Base-by-base conservation (phyloP, 352 stramenopile genomes). In the Phytophthora colocasiae region DNA sequence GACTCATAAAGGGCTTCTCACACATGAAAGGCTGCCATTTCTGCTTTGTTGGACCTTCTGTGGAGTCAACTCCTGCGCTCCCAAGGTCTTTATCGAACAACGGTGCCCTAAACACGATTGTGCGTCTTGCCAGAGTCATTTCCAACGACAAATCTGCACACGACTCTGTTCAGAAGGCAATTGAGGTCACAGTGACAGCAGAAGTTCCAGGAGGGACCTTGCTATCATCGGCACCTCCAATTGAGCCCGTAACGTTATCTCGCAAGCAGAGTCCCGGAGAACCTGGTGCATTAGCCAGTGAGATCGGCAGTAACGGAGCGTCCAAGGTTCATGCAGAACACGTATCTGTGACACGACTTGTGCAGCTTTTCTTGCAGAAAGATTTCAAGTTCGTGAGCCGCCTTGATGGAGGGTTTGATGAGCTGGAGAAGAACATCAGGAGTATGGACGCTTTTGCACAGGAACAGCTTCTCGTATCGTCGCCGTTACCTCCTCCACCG, bases 1-100 rank as follows among this genome's bases (percentile, higher is more conserved):
- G 84, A 27, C 73, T 96, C 9, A 80, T 96, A 63, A 90, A 95
- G 46, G 87, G 85, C 0, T 95, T 96, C 38, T 73, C 72, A 26
- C 71, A 79, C 4, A 96, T 96, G 87, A 96, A 96, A 80, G 87
- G 89, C 1, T 95, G 86, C 46, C 89, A 96, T 48, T 96, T 96
- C 64, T 96, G 89, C 56, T 95, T 96, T 54, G 83, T 96, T 46
- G 89, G 89, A 3, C 85, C 78, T 12, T 84, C 80, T 2, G 53
- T 76, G n/a, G 63, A 73, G n/a, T 43, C 58, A 10, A 36, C 51
- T 6, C 69, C 83, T 14, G 41, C 65, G 5, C 44, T 59, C 2
- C 19, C 52, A 2, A 69, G 69, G 19, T 72, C 75, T 3, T 66
- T 48, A 4, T 81, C 63, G 2, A 80, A 72, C 15, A 77, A 78